Percentiles rank a stretch among this genome's conserved stretches.
Evolutionary conservation across 2,329 filamentous ascomycete genomes (phyloP).

Genomic region (Fusarium foetens): DNA sequence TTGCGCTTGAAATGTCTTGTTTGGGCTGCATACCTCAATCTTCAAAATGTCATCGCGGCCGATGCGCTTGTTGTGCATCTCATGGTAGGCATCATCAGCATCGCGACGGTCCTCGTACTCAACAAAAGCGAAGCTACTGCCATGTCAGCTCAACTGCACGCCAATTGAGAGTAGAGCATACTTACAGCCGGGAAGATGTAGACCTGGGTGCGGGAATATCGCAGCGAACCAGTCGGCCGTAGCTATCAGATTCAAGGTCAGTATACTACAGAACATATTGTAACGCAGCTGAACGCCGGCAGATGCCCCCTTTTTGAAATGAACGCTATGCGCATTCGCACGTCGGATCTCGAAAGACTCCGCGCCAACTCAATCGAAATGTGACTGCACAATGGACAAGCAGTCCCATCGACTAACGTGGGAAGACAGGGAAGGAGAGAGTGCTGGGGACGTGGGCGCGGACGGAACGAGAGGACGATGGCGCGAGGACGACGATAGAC

Average conservation of each 20-base stretch:
- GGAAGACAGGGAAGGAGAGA: slow-evolving; percentile 36
- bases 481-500: slow-evolving; percentile 45
- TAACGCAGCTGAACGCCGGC: slow-evolving; percentile 36
- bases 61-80: slow-evolving; percentile 99
- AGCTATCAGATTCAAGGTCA: slow-evolving; percentile 69
- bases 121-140: slow-evolving; percentile 87
- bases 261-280: slow-evolving; percentile 55
- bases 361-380: slow-evolving; percentile 41
- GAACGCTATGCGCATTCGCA: slow-evolving; percentile 41
- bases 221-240: slow-evolving; percentile 96
- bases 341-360: slow-evolving; percentile 38
- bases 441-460: slow-evolving; percentile 43
- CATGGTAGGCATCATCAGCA: slow-evolving; percentile 98
- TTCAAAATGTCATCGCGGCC: slow-evolving; percentile 95
- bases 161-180: slow-evolving; percentile 43
- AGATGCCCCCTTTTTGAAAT: slow-evolving; percentile 44
- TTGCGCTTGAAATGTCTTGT: not conserved
- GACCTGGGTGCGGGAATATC: slow-evolving; percentile 97
- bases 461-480: slow-evolving; percentile 44
- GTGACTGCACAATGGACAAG: slow-evolving; percentile 44
- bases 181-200: slow-evolving; percentile 94
- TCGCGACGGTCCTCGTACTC: slow-evolving; percentile 99
- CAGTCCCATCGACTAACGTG: slow-evolving; percentile 43
- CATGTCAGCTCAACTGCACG: slow-evolving; percentile 15
- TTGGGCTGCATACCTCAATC: slow-evolving; percentile 80